Percentiles rank a stretch among this genome's conserved stretches.
phyloP scores from a whole-genome alignment of 768 basidiomycete species.

The Lentinula aciculospora region DNA sequence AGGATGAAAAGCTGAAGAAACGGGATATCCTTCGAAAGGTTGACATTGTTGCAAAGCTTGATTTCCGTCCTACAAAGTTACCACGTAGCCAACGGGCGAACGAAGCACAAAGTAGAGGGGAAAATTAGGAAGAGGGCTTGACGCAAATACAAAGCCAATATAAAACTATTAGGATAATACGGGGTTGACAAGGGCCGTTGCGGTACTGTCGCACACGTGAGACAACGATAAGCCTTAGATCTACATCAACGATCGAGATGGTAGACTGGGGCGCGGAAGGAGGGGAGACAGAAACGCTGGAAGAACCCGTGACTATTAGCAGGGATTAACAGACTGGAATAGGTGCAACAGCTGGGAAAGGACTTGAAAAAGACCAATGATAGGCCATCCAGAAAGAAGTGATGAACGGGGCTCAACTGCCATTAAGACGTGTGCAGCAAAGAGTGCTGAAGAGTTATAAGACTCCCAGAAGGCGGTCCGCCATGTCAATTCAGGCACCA shows the following conservation, averaged over 20 bases:
- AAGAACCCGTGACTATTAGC: not conserved
- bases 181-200: not conserved
- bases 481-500: not conserved
- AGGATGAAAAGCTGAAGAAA: not conserved
- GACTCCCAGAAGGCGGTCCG: not conserved
- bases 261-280: not conserved
- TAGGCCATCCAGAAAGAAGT: not conserved
- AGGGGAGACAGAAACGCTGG: not conserved
- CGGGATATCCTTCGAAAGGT: not conserved
- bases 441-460: not conserved
- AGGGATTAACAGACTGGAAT: not conserved
- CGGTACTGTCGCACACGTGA: not conserved
- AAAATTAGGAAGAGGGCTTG: not conserved
- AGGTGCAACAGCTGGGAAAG: not conserved
- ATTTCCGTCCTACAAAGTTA: not conserved
- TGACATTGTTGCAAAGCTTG: not conserved
- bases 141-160: not conserved
- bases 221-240: not conserved
- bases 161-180: not conserved
- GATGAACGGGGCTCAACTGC: not conserved
- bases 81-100: not conserved
- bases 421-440: not conserved
- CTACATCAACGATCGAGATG: not conserved
- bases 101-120: not conserved
- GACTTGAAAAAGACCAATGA: not conserved